Conservation (phyloP, 2,329 filamentous ascomycete genomes). For the Catunica adiposa region DNA sequence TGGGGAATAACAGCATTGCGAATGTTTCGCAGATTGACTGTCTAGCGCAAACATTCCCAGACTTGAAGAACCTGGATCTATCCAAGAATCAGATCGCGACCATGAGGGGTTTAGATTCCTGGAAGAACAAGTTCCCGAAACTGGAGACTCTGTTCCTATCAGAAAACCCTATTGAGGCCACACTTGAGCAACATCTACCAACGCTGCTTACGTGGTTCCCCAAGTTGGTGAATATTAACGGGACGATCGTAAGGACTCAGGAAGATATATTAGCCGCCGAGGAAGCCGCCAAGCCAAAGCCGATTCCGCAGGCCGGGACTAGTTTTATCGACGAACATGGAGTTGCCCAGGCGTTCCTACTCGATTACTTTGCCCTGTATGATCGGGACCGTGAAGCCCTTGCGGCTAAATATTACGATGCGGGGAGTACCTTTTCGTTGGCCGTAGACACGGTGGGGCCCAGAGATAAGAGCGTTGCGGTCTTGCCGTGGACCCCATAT, state of each 20-base stretch:
- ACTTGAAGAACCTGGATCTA: conserved; percentile 75
- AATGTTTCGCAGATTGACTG: conserved; percentile 57
- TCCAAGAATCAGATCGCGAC: conserved; percentile 65
- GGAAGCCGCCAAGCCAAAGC: conserved; percentile 32
- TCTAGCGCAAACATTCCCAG: conserved; percentile 64
- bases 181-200: conserved; percentile 42
- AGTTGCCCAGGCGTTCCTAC: conserved; percentile 60
- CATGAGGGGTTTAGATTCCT: conserved; percentile 50
- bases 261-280: conserved; percentile 46
- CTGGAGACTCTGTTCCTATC: conserved; percentile 68
- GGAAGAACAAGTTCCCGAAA: conserved; percentile 62
- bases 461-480: conserved; percentile 29
- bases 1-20: conserved; percentile 64
- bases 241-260: conserved; percentile 53
- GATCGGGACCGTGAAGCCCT: conserved; percentile 54
- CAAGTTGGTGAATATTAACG: conserved; percentile 61
- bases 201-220: conserved; percentile 73
- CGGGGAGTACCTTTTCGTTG: conserved; percentile 57
- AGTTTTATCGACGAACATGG: conserved; percentile 59
- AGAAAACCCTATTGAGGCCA: conserved; percentile 55
- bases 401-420: conserved; percentile 55
- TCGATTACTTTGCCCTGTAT: conserved; percentile 56
- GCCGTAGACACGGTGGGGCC: conserved; percentile 47
- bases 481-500: conserved; percentile 54
- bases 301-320: conserved; percentile 46